These are phyloP conservation scores for Erodium maritimum DNA, from an alignment of 345 rosid species.

Conservation along the genomic window DNA sequence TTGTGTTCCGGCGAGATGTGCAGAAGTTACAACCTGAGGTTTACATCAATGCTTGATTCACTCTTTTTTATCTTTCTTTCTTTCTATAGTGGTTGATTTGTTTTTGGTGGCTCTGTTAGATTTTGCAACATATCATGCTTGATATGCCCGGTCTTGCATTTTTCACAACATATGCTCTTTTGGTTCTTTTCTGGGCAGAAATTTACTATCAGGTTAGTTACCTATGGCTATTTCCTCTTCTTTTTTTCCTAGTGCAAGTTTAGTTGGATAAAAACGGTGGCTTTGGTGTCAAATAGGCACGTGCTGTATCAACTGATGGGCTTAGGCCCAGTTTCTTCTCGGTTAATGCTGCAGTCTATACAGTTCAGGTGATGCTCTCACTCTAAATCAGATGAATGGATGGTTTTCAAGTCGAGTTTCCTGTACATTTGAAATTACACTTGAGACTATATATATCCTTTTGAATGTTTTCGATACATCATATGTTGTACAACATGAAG, in stretches of 20 bases:
- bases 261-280: constrained; percentile 2
- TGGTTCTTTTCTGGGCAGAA: constrained; percentile 96
- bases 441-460: too few relatives aligned
- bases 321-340: constrained; percentile 66
- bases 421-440: too few relatives aligned
- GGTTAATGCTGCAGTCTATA: constrained; percentile 59
- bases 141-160: constrained; percentile 87
- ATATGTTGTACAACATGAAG: too few relatives aligned
- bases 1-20: constrained; percentile 51
- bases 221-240: too few relatives aligned
- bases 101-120: constrained; percentile 21
- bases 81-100: neutral
- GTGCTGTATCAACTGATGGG: constrained; percentile 74
- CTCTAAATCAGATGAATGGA: too few relatives aligned
- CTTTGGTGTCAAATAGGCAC: constrained; percentile 42
- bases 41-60: neutral
- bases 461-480: too few relatives aligned
- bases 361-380: constrained; percentile 50
- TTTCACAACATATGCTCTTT: constrained; percentile 80
- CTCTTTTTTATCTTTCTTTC: too few relatives aligned
- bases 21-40: constrained; percentile 57
- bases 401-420: too few relatives aligned
- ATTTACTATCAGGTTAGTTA: constrained; percentile 76
- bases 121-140: constrained; percentile 62
- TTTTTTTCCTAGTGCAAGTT: neutral